These are phyloP conservation scores for Naegleria lovaniensis DNA, from an alignment of 208 protist genomes.

Conservation along the genomic window DNA sequence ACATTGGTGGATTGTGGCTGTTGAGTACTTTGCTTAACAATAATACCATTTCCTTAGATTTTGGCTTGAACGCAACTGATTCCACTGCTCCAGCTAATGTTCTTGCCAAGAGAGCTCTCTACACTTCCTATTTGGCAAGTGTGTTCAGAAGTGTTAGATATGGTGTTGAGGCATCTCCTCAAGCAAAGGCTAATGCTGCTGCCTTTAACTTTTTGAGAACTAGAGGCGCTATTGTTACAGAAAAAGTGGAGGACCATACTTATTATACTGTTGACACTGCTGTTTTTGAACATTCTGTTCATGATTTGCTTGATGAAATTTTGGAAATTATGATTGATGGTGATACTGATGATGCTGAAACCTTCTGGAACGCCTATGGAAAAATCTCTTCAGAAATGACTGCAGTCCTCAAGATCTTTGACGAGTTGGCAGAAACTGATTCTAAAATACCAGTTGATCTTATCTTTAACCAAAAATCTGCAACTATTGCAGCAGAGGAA, in stretches of 20 bases:
- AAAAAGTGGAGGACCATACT: not conserved
- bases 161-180: not conserved
- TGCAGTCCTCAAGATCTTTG: not conserved
- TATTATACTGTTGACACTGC: not conserved
- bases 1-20: conserved; percentile 23
- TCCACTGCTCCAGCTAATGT: not conserved
- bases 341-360: not conserved
- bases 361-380: not conserved
- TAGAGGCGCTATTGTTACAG: not conserved
- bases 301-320: not conserved
- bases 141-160: conserved; percentile 10
- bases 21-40: not conserved
- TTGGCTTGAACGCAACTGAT: not conserved
- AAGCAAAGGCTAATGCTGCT: not conserved
- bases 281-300: not conserved
- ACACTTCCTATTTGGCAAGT: not conserved
- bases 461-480: not conserved
- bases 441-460: not conserved
- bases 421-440: not conserved
- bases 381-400: not conserved
- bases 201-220: conserved; percentile 9
- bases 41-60: not conserved
- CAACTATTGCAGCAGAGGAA: not conserved
- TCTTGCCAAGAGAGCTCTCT: not conserved
- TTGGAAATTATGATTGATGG: not conserved